phyloP scores from a whole-genome alignment of 169 alveolate species.

The Cardiosporidium cionae region DNA sequence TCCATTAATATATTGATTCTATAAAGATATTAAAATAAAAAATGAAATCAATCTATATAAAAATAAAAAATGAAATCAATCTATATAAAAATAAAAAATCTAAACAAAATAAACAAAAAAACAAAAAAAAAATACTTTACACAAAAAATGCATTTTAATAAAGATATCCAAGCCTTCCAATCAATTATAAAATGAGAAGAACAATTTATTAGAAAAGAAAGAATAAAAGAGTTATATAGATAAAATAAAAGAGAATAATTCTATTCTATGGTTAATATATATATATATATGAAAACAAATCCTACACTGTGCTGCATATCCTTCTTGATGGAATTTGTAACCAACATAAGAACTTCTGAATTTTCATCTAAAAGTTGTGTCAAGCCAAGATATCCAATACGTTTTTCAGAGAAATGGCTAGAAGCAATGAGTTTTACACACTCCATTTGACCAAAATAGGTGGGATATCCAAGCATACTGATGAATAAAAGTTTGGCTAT shows the following conservation, averaged over 20 bases:
- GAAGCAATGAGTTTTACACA: slow-evolving; percentile 94
- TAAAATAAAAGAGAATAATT: not conserved
- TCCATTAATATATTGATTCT: slow-evolving; percentile 86
- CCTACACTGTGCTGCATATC: slow-evolving; percentile 89
- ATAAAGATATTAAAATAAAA: too few species aligned
- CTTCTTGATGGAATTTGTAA: slow-evolving; percentile 92
- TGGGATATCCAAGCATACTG: slow-evolving; percentile 91
- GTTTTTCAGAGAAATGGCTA: slow-evolving; percentile 72
- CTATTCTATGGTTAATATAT: not conserved
- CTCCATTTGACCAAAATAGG: slow-evolving; percentile 94
- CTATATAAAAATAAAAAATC: too few species aligned
- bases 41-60: too few species aligned
- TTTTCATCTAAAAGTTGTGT: slow-evolving; percentile 92
- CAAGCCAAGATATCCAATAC: slow-evolving; percentile 94
- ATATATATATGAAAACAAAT: not conserved
- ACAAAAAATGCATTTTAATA: too few species aligned
- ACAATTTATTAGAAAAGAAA: not conserved
- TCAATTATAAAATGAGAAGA: too few species aligned
- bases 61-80: too few species aligned
- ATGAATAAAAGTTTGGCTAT: slow-evolving; percentile 95
- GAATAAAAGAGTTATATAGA: not conserved
- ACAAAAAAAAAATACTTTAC: too few species aligned
- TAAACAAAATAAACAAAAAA: too few species aligned
- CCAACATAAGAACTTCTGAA: slow-evolving; percentile 93
- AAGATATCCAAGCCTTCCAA: too few species aligned